phyloP scores from a whole-genome alignment of 2,329 filamentous ascomycete species.

The Neofusicoccum sp. region DNA sequence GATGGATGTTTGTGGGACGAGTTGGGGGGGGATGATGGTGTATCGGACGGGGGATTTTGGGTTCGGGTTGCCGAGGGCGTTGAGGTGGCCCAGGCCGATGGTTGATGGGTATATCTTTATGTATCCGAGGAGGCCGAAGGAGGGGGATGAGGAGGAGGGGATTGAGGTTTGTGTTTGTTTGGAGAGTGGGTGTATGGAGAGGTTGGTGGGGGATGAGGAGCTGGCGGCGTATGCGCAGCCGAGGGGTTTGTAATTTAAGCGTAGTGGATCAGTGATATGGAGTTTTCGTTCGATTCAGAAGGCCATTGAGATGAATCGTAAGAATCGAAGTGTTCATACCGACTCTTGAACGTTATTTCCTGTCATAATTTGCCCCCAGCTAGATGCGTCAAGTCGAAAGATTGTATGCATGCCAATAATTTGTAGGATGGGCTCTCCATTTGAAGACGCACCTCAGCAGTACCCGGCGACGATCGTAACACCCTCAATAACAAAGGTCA shows the following conservation, averaged over 20 bases:
- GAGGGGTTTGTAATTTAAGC: not conserved
- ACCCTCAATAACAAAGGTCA: no score
- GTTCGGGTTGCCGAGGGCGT: constrained; percentile 26
- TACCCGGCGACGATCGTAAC: no score
- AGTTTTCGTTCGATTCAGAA: not conserved
- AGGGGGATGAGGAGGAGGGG: constrained; percentile 21
- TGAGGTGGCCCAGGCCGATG: constrained; percentile 22
- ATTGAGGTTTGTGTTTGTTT: constrained; percentile 24
- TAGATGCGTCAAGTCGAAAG: no score
- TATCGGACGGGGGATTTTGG: constrained; percentile 32
- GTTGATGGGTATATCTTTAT: constrained; percentile 25
- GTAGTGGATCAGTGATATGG: not conserved
- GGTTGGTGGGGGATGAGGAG: constrained; percentile 23
- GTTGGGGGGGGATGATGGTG: constrained; percentile 28
- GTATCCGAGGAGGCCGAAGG: constrained; percentile 21
- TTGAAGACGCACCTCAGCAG: no score
- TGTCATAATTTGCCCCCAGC: no score
- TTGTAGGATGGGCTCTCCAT: no score
- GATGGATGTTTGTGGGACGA: constrained; percentile 27
- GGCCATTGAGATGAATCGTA: no score
- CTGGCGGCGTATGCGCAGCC: constrained; percentile 22
- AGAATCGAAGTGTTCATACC: no score
- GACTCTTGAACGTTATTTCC: no score
- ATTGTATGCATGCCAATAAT: no score
- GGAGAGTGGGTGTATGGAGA: constrained; percentile 18